Evolutionary conservation across 2,329 filamentous ascomycete genomes (phyloP).

Genomic region (Colletotrichum horii): DNA sequence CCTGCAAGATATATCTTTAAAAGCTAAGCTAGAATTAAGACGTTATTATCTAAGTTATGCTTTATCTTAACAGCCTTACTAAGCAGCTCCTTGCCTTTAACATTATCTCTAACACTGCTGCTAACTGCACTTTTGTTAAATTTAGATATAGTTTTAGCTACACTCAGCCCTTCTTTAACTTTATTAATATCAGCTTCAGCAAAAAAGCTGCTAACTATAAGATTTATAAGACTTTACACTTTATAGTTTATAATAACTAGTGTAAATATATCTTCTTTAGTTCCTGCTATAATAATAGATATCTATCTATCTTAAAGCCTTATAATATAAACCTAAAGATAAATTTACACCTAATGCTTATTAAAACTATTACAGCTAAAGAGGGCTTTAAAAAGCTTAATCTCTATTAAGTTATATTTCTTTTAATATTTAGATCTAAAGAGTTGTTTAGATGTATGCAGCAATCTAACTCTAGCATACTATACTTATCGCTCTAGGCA

Average conservation of each 20-base stretch:
- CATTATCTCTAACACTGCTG: slow-evolving; percentile 25
- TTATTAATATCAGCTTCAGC: slow-evolving; percentile 35
- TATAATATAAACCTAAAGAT: slow-evolving; percentile 28
- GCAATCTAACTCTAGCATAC: neutral
- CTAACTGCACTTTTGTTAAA: slow-evolving; percentile 24
- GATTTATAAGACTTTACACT: slow-evolving; percentile 33
- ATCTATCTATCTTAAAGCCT: slow-evolving; percentile 32
- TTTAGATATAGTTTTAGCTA: slow-evolving; percentile 36
- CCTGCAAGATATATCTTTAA: slow-evolving; percentile 25
- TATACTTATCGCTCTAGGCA: neutral
- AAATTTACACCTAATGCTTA: slow-evolving; percentile 30
- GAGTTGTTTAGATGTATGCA: slow-evolving; percentile 6
- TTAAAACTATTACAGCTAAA: slow-evolving; percentile 31
- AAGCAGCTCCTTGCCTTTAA: slow-evolving; percentile 28
- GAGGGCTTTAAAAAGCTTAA: slow-evolving; percentile 31
- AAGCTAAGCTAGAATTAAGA: too few species aligned
- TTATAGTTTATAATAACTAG: slow-evolving; percentile 33
- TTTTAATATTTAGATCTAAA: slow-evolving; percentile 33
- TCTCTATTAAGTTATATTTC: slow-evolving; percentile 29
- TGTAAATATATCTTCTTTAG: slow-evolving; percentile 35
- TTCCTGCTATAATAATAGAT: slow-evolving; percentile 36
- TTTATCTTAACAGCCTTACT: slow-evolving; percentile 34
- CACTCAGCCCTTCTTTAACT: slow-evolving; percentile 35
- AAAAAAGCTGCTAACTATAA: slow-evolving; percentile 38
- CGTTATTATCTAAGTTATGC: slow-evolving; percentile 34